Evolutionary conservation across 768 basidiomycete species (phyloP), one percentile per base, ranked within the genome.

Genomic region (Naematelia encephala): DNA sequence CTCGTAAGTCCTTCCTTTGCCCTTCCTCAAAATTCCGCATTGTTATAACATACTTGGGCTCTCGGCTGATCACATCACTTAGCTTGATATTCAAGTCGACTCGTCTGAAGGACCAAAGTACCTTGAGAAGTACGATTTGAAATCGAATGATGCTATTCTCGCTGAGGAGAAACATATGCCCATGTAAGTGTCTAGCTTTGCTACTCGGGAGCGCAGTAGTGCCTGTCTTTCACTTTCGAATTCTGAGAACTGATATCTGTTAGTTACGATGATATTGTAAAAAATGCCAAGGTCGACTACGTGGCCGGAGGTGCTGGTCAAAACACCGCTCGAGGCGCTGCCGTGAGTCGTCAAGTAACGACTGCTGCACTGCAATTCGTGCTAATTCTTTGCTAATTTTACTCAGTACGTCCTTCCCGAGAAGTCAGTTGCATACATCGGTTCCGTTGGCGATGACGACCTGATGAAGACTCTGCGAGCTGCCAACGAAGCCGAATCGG

Each of bases 291-390:
- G 60, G 84, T 91, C 52, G 87, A 86, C 51, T 99, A 92, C 72
- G 93, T 98, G 54, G 94, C 96, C 54, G 96, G 96, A 60, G 96
- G 96, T 70, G 94, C 96, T 26, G 85, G 90, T 26, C 96, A 99
- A 78, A 99, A 99, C 73, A 85, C 93, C 71, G 93, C 94, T 57
- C 89, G 96, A 51, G 93, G 86, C 64, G 96, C 94, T 67, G 92
- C 96, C 46, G 94, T 96, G 78, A 61, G 91, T 79, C 49, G 42
- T 42, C 10, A 16, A 10, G 25, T 11, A 0, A 11, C 23, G 11
- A 42, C 3, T 29, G 23, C 47, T 49, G 12, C 10, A 3, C 27
- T 58, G 10, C 50, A 13, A 26, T 50, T 1, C 30, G 8, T 30
- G 13, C 8, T n/a, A 14, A n/a, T 12, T 3, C 1, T 0, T 3